Percentiles rank a stretch among this genome's conserved stretches.
Evolutionary conservation across 148 eudicot genomes (phyloP).

Genomic region (Camellia japonica): DNA sequence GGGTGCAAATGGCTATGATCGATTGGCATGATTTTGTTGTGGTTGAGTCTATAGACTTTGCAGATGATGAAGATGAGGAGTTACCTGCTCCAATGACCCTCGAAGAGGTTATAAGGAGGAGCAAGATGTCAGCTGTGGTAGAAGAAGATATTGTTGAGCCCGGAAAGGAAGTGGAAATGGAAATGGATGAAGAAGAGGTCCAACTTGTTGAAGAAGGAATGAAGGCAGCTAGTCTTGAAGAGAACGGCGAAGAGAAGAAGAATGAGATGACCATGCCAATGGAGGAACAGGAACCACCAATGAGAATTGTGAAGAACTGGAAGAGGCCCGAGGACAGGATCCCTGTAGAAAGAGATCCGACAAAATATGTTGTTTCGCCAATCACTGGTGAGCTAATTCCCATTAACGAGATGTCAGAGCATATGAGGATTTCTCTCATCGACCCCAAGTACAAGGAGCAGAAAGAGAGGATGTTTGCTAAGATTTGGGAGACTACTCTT

Average conservation of each 20-base stretch:
- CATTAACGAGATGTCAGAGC: conserved; percentile 63
- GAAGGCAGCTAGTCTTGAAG: conserved; percentile 54
- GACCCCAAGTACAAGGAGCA: conserved; percentile 76
- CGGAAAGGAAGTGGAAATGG: conserved; percentile 66
- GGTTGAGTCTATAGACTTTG: conserved; percentile 62
- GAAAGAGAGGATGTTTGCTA: conserved; percentile 72
- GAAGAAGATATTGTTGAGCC: conserved; percentile 56
- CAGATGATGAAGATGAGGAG: conserved; percentile 62
- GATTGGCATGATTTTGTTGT: conserved; percentile 75
- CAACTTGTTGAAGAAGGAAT: conserved; percentile 67
- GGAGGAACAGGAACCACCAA: conserved; percentile 63
- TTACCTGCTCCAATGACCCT: conserved; percentile 67
- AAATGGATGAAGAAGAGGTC: conserved; percentile 71
- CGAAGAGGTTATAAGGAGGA: conserved; percentile 67
- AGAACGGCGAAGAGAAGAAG: conserved; percentile 43
- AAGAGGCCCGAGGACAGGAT: conserved; percentile 66
- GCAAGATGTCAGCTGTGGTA: conserved; percentile 44
- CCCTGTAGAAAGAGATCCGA: conserved; percentile 49
- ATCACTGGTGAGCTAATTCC: conserved; percentile 63
- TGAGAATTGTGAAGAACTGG: conserved; percentile 70
- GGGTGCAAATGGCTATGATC: conserved; percentile 66
- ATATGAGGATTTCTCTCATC: conserved; percentile 66
- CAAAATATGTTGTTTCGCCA: conserved; percentile 53
- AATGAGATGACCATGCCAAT: conserved; percentile 28
- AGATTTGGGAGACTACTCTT: conserved; percentile 68